Evolutionary conservation across 768 basidiomycete genomes (phyloP).

Genomic region (Neoboletus subvelutipes): DNA sequence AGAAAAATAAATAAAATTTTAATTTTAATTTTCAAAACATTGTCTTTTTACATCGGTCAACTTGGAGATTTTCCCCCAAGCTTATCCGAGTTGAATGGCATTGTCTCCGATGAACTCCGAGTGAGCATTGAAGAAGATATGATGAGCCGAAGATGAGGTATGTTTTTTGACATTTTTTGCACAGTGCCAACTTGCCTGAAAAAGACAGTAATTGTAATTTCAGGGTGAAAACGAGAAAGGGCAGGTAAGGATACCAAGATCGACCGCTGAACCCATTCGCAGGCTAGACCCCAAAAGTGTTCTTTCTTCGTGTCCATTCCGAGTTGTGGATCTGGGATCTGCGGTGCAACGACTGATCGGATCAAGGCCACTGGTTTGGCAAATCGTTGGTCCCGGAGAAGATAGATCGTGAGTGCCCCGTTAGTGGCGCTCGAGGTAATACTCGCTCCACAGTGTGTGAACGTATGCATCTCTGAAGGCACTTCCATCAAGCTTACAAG

Average conservation of each 20-base stretch:
- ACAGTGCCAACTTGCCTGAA: no score
- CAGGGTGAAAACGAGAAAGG: background rate
- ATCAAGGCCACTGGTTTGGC: constrained; percentile 2
- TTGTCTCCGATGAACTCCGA: no score
- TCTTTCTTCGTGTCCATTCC: background rate
- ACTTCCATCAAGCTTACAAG: background rate
- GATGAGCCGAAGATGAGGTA: no score
- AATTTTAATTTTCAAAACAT: no score
- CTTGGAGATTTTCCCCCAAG: no score
- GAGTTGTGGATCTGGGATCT: constrained; percentile 7
- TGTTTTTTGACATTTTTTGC: no score
- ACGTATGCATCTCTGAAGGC: background rate
- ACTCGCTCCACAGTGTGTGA: constrained; percentile 15
- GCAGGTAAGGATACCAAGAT: background rate
- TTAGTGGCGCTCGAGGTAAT: constrained; percentile 1
- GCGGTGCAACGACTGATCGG: background rate
- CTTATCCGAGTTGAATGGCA: no score
- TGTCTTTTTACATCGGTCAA: no score
- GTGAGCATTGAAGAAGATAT: no score
- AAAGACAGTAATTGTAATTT: background rate
- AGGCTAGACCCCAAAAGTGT: constrained; percentile 3
- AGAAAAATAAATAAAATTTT: no score
- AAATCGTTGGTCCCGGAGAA: constrained; percentile 11
- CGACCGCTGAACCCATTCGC: background rate
- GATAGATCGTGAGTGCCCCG: background rate